phyloP scores from a whole-genome alignment of 2,329 filamentous ascomycete species.

The Calonectria leucothoes region DNA sequence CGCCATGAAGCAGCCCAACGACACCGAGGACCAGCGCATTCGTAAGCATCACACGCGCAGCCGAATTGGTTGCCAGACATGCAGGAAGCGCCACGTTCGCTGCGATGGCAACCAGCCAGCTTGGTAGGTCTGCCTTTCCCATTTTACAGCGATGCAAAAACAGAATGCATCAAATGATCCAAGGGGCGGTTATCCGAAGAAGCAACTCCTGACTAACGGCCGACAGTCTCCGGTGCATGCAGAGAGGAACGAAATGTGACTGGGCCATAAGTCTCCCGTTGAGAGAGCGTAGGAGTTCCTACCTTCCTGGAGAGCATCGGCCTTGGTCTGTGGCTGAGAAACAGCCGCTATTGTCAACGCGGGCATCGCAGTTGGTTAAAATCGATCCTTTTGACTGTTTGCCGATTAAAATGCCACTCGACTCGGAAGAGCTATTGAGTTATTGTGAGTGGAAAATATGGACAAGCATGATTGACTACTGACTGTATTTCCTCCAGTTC shows the following conservation, averaged over 20 bases:
- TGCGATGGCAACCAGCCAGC: constrained; percentile 31
- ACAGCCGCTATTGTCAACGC: neutral
- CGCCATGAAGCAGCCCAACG: neutral
- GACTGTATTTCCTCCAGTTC: neutral
- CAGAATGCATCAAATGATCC: neutral
- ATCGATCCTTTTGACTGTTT: neutral
- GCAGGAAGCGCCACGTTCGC: constrained; percentile 35
- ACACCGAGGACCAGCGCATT: neutral
- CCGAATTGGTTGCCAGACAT: constrained; percentile 33
- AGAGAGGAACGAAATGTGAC: neutral
- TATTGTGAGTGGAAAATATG: neutral
- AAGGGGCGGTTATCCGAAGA: neutral
- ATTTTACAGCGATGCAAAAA: neutral
- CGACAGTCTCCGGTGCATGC: neutral
- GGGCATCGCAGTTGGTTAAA: neutral
- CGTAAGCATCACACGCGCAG: constrained; percentile 38
- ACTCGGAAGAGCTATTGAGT: neutral
- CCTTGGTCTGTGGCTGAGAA: neutral
- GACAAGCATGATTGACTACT: neutral
- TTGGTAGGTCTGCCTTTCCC: neutral
- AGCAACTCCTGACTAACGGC: neutral
- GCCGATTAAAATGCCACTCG: neutral
- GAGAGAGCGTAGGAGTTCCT: neutral
- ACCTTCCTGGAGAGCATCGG: neutral
- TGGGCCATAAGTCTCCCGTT: neutral